Evolutionary conservation across 2,329 filamentous ascomycete species (phyloP), one percentile per base, ranked within the genome.

Genomic region (Sclerotiophoma versabilis): DNA sequence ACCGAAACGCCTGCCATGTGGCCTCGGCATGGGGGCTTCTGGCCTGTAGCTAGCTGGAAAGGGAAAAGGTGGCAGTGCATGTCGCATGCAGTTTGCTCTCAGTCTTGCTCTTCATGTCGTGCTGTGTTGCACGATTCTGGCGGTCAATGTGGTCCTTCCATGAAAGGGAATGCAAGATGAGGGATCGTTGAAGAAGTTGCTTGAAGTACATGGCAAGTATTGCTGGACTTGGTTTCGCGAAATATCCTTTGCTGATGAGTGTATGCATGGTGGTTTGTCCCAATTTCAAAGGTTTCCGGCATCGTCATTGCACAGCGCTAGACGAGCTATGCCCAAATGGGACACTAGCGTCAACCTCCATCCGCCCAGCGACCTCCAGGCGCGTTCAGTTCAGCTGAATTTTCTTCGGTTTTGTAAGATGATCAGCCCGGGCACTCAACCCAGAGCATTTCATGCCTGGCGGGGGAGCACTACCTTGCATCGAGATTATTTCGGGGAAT

Each of bases 301-400:
- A 45, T 45, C 42, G 42, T 45, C 42, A 45, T 45, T 45, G 42
- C 42, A 45, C 42, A 45, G 42, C 42, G 42, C 42, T 45, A 45
- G 42, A 45, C 42, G 42, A 45, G 42, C 42, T 45, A 45, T 45
- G 42, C 42, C 42, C 42, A 45, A 45, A 45, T 45, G 42, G 42
- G 42, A 45, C 42, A 36, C 42, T 45, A 45, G 42, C 42, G 42
- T 45, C 42, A 34, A 45, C 42, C 42, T 45, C 42, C 42, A 45
- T 45, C 19, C 42, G 42, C 42, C 42, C 42, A 45, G 42, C 42
- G 42, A 45, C 42, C 42, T 45, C 42, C 42, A 45, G 42, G 42
- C 29, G 42, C 42, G 42, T 45, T 45, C 42, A 45, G 29, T 45
- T 45, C 42, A 45, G 42, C 42, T 45, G 42, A 45, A 45, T 45